Conservation (phyloP, 805 yeast genomes). For the Soucietia sequanensis region DNA sequence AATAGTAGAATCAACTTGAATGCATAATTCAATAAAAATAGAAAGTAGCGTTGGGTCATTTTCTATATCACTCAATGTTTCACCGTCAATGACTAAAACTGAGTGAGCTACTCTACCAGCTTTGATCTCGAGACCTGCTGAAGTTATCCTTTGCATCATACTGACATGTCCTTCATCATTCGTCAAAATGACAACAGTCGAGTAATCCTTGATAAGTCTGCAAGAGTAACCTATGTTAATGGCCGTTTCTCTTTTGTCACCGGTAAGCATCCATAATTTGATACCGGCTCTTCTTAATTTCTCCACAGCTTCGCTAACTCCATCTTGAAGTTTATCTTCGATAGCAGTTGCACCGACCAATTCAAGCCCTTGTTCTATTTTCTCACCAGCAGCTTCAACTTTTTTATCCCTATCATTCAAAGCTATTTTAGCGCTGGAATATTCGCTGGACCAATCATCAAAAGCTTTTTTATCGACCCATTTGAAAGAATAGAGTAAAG, state of each 20-base stretch:
- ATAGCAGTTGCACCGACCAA: conserved; percentile 93
- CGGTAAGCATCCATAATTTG: conserved; percentile 97
- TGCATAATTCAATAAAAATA: conserved; percentile 79
- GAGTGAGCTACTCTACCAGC: conserved; percentile 85
- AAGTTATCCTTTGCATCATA: conserved; percentile 65
- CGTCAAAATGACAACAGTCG: conserved; percentile 76
- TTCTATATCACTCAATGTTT: conserved; percentile 72
- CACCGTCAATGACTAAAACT: conserved; percentile 95
- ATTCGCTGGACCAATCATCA: conserved; percentile 63
- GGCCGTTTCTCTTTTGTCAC: conserved; percentile 97
- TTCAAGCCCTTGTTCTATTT: conserved; percentile 65
- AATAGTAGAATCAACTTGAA: conserved; percentile 84
- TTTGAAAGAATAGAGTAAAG: conserved; percentile 77
- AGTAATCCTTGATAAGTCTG: conserved; percentile 86
- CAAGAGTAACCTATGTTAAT: conserved; percentile 96
- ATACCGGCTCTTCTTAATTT: conserved; percentile 91
- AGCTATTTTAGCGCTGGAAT: conserved; percentile 75
- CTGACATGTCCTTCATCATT: conserved; percentile 48
- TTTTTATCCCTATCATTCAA: conserved; percentile 61
- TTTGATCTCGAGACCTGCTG: conserved; percentile 71
- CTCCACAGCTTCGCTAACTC: conserved; percentile 95
- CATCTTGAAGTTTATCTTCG: conserved; percentile 93
- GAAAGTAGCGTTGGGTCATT: conserved; percentile 68
- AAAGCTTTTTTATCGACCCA: conserved; percentile 65
- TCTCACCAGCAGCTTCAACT: conserved; percentile 71